Base-by-base conservation (phyloP, 78 protist genomes). In the Dictyostelium brefeldianum region DNA sequence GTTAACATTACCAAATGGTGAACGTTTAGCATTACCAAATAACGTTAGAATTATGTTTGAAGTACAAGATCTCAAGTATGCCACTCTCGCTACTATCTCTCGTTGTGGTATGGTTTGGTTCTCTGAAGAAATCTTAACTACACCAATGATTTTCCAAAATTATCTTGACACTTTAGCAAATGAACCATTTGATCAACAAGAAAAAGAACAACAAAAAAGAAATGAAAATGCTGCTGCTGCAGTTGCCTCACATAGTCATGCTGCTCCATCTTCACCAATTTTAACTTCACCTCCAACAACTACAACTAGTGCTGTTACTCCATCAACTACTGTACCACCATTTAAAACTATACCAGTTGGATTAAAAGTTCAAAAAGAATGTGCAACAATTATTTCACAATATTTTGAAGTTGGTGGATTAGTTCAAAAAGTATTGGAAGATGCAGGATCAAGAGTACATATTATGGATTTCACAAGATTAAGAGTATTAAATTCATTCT, bases 81-180 rank as follows among this genome's bases (percentile, higher is more conserved):
- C 99, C 17, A 99, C 99, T 7, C 97, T 94, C 0, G 99, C 99
- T 69, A 99, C 99, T 0, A 99, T 99, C 22, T 91, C 98, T 1
- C 97, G 99, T 25, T 98, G 99, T 74, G 99, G 99, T 57, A 99
- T 99, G 99, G 98, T 98, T 43, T 99, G 99, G 99, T 98, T 98
- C 96, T 51, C 94, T 70, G 98, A 97, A 51, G 98, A 97, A 47
- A 95, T 80, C 9, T 71, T 97, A 31, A 56, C 97, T 17, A 59
- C 96, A 6, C 90, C 54, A 70, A 97, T 94, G 98, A 59, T 96
- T 67, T 91, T 90, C 43, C 46, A 31, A 15, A 95, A 90, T 25
- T 96, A 84, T 89, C 74, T 96, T 18, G 48, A 65, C 22, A 54
- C 75, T 11, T 71, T 96, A 41, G 73, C 80, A 22, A 46, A 91